Conservation (phyloP, 192 early-diverging fungal genomes). For the Allomyces macrogynus region DNA sequence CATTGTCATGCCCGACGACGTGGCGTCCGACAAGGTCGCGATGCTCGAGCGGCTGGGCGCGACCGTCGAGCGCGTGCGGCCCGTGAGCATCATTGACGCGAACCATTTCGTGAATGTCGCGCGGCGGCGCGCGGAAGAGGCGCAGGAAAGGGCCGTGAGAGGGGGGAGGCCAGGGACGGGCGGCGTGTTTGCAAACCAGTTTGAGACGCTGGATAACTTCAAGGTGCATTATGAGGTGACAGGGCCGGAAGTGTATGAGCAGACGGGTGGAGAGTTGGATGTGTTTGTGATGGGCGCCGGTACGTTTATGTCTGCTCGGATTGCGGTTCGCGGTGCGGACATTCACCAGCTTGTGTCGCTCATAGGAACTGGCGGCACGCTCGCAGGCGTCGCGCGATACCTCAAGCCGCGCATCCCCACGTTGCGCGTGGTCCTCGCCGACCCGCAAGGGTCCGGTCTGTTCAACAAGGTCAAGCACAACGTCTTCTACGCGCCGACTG, state of each 20-base stretch:
- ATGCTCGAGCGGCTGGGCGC: constrained; percentile 66
- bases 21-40: constrained; percentile 72
- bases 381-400: constrained; percentile 74
- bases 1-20: constrained; percentile 94
- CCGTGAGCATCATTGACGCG: constrained; percentile 74
- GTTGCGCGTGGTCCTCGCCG: constrained; percentile 44
- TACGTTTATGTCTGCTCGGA: constrained; percentile 4
- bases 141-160: constrained; percentile 1
- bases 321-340: background rate
- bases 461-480: constrained; percentile 78
- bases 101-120: constrained; percentile 91
- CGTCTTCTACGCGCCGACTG: constrained; percentile 70
- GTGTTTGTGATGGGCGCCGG: constrained; percentile 79
- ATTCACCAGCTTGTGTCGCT: no score
- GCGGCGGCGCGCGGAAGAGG: constrained; percentile 41
- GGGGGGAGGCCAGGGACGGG: background rate
- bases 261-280: constrained; percentile 47
- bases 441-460: constrained; percentile 81
- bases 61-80: constrained; percentile 73
- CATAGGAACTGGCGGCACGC: constrained; percentile 67
- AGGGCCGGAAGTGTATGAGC: constrained; percentile 70
- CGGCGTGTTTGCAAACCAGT: constrained; percentile 75
- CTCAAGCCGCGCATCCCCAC: constrained; percentile 42
- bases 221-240: constrained; percentile 61
- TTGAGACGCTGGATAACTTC: constrained; percentile 76